Evolutionary conservation across 768 basidiomycete genomes (phyloP).

Genomic region (Amylocystis lapponica): DNA sequence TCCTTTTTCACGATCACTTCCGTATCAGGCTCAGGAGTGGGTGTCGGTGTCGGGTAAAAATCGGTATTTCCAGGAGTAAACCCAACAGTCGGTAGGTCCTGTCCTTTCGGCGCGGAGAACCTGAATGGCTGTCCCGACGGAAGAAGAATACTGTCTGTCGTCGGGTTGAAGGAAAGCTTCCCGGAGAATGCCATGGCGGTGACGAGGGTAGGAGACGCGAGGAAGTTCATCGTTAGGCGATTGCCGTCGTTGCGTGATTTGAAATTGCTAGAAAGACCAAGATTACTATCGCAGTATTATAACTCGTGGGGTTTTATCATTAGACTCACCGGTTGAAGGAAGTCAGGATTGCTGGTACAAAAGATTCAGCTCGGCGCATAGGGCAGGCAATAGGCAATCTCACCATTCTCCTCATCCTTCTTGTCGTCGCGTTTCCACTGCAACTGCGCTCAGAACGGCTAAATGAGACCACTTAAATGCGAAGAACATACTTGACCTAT

Average conservation of each 20-base stretch:
- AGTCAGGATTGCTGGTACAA: conserved; percentile 75
- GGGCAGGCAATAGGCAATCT: conserved; percentile 14
- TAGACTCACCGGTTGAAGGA: conserved; percentile 87
- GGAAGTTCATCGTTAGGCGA: conserved; percentile 91
- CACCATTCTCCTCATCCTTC: conserved; percentile 87
- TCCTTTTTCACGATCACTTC: conserved; percentile 70
- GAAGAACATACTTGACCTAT: conserved; percentile 74
- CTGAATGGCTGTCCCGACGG: conserved; percentile 76
- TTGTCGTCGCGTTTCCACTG: conserved; percentile 93
- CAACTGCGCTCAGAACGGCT: conserved; percentile 1
- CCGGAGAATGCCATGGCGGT: conserved; percentile 98
- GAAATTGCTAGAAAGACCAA: conserved; percentile 48
- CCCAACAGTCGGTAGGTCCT: conserved; percentile 77
- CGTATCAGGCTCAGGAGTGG: conserved; percentile 70
- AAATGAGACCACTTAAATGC: neutral
- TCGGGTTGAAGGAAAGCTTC: conserved; percentile 88
- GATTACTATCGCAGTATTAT: neutral
- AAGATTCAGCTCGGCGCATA: neutral
- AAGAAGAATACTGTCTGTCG: conserved; percentile 62
- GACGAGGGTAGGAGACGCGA: conserved; percentile 94
- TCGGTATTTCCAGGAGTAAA: conserved; percentile 70
- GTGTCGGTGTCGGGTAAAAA: conserved; percentile 73
- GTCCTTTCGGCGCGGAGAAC: conserved; percentile 79
- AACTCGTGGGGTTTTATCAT: too few relatives aligned
- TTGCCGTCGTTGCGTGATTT: conserved; percentile 98